phyloP scores from a whole-genome alignment of 805 yeast species.

The Zygosaccharomyces siamensis region DNA sequence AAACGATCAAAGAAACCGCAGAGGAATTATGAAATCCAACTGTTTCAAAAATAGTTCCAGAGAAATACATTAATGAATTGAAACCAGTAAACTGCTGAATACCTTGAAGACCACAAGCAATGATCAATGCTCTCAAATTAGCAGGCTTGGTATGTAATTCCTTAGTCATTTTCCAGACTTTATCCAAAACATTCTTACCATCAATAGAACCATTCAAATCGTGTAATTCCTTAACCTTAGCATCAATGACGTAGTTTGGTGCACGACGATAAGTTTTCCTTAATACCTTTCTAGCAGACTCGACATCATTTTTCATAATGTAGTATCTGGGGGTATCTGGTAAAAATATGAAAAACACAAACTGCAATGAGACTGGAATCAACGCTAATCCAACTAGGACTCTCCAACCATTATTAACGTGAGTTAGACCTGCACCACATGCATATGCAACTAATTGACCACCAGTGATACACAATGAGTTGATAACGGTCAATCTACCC shows the following conservation, averaged over 20 bases:
- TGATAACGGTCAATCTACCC: slow-evolving; percentile 84
- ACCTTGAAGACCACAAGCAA: slow-evolving; percentile 92
- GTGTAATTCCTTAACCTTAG: slow-evolving; percentile 63
- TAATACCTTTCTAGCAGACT: slow-evolving; percentile 63
- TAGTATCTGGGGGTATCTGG: slow-evolving; percentile 96
- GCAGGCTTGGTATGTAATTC: slow-evolving; percentile 65
- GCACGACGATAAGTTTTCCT: slow-evolving; percentile 58
- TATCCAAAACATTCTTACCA: slow-evolving; percentile 44
- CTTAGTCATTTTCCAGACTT: slow-evolving; percentile 56
- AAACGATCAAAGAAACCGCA: slow-evolving; percentile 90
- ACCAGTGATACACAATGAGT: slow-evolving; percentile 86
- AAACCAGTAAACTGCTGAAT: slow-evolving; percentile 96
- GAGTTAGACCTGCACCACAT: slow-evolving; percentile 79
- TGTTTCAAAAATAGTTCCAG: slow-evolving; percentile 85
- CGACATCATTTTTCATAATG: slow-evolving; percentile 62
- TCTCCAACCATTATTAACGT: slow-evolving; percentile 85
- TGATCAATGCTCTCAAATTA: slow-evolving; percentile 80
- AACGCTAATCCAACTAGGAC: slow-evolving; percentile 84
- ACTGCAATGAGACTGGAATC: slow-evolving; percentile 79
- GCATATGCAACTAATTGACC: slow-evolving; percentile 95
- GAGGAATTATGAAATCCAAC: slow-evolving; percentile 86
- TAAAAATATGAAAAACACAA: slow-evolving; percentile 70
- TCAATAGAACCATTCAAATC: slow-evolving; percentile 43
- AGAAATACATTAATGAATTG: slow-evolving; percentile 93
- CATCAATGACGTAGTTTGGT: slow-evolving; percentile 56